Base-by-base conservation (phyloP, 1,284 basidiomycete genomes). In the Trametes versicolor region DNA sequence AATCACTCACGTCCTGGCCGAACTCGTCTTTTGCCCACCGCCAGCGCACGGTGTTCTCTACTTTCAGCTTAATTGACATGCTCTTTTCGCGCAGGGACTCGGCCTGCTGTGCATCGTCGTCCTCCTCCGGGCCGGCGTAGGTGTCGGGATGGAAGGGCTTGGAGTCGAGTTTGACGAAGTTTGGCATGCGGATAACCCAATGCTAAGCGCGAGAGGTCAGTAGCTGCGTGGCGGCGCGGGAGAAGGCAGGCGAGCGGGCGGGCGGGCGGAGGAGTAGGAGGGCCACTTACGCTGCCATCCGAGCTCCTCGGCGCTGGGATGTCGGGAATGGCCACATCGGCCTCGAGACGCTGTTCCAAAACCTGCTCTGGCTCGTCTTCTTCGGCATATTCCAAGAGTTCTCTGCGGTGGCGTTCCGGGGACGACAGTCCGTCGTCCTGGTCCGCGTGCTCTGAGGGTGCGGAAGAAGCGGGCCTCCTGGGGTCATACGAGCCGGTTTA, bases 21-120 rank as follows among this genome's bases (percentile, higher is more conserved):
- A 82, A 78, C 63, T 87, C 83, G 72, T 92, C 89, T 73, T 92
- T 91, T 10, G 83, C 82, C 94, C 96, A 97, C 65, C 92, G 86
- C 95, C 95, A 97, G 51, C 95, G 87, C 36, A 97, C 83, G 2
- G 95, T 96, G 76, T 96, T 96, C 80, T 95, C 93, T 12, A 96
- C 93, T 72, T 92, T 92, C 57, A 97, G 83, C 76, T 93, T 93
- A 72, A 94, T 89, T 39, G 88, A 83, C 88, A 92, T 91, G 67
- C 88, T 90, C 76, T 86, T 88, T 77, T 91, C 91, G 70, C 87
- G 87, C 54, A 86, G 75, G 34, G 77, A 86, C 69, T 87, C 88
- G 41, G 78, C 83, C 58, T 85, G 80, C 12, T 78, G 76, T 10
- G 81, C 77, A 45, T 88, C 87, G 52, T 92, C 89, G 21, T 92